phyloP scores from a whole-genome alignment of 2,329 filamentous ascomycete species.

The Trichocomaceae sp. region DNA sequence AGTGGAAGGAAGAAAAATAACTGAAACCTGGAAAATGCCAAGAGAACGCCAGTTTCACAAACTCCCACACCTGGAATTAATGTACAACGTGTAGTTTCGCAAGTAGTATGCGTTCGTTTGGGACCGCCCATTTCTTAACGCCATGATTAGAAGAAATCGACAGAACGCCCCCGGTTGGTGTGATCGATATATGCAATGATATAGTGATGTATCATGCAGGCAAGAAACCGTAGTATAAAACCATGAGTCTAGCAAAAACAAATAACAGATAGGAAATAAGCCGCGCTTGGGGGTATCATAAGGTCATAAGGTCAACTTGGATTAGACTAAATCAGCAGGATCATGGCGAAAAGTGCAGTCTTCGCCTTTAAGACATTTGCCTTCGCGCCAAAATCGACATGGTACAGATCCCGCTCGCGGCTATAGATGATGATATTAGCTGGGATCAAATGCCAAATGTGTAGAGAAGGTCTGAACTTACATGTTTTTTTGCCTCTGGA shows the following conservation, averaged over 20 bases:
- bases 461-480: constrained; percentile 17
- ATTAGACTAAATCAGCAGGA: constrained; percentile 14
- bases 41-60: not conserved
- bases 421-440: constrained; percentile 18
- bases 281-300: constrained; percentile 1
- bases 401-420: constrained; percentile 40
- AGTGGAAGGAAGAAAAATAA: not conserved
- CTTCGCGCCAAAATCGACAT: constrained; percentile 50
- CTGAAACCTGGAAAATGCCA: not conserved
- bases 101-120: not conserved
- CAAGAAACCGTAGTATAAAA: not conserved
- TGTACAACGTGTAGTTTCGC: not conserved
- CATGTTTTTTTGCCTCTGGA: constrained; percentile 30
- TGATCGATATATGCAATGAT: constrained; percentile 3
- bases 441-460: not conserved
- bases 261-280: not conserved
- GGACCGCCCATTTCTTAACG: not conserved
- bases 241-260: not conserved
- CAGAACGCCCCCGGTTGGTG: not conserved
- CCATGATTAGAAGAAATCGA: not conserved
- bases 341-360: constrained; percentile 48
- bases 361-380: constrained; percentile 48
- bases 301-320: not conserved
- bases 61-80: not conserved
- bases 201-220: constrained; percentile 1